Evolutionary conservation across 1,139 yeast species (phyloP), one percentile per base, ranked within the genome.

Genomic region (Magnusiomyces magnusii): DNA sequence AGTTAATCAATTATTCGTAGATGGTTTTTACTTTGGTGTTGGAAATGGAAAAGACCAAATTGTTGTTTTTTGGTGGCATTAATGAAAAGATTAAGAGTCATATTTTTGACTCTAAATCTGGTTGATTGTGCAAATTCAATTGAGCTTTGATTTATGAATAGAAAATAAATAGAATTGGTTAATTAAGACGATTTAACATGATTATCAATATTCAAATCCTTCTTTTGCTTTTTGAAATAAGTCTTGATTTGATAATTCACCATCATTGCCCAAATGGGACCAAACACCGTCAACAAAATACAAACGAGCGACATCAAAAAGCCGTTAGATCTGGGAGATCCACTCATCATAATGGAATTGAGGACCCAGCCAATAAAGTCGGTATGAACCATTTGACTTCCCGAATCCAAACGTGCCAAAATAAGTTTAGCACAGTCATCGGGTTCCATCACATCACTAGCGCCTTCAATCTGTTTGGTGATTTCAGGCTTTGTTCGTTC

Each of bases 331-430:
- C 95, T 75, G n/a, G 91, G 93, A 58, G 80, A 75, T 54, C 79
- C 78, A 1, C 97, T 96, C 66, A 91, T 75, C 66, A 81, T 81
- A 47, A 86, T 77, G 53, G 86, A 77, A 62, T 86, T 85, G 55
- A 92, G 74, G 1, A 87, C 72, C 95, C 96, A 92, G 2, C 97
- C 97, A 54, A 91, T 80, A 36, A 81, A 74, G 71, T 95, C 99
- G 0, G 98, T 92, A 57, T 85, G 86, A 13, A 92, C 78, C 60
- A 86, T 83, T 62, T 87, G 86, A 59, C 84, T 81, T 0, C 98
- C 98, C 49, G 74, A 72, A 39, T 78, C 77, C 41, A 95, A 75
- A 63, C 80, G 76, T 61, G 75, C 74, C 28, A 91, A 68, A 1
- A 93, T 79, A 21, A 80, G 76, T 23, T 77, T 75, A 13, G 95